Evolutionary conservation across 2,329 filamentous ascomycete genomes (phyloP), one percentile per base, ranked within the genome.

Genomic region (Calonectria pteridis): DNA sequence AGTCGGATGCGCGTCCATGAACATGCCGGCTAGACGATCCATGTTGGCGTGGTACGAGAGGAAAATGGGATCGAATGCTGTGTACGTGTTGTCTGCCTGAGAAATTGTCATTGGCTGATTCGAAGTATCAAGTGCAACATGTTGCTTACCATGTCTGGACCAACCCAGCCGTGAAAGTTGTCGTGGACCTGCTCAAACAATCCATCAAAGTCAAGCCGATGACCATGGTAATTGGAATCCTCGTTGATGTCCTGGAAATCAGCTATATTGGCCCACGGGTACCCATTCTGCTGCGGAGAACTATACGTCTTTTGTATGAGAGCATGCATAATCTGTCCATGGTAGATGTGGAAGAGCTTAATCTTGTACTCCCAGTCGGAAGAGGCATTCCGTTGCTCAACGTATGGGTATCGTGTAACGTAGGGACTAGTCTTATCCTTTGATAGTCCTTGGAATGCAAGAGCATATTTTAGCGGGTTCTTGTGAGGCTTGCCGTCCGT

Each of bases 1-100:
- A 16, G 63, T 49, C 11, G 68, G 68, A 16, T 73, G 63, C 26
- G 53, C 40, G 1, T 71, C 51, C 20, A 73, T 70, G 53, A 67
- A 68, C 3, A 63, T 51, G 23, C 35, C 63, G 6, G 68, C 68
- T 6, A 71, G 16, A 14, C 72, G 72, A 46, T 71, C 72, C 72
- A 73, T 73, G 35, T 73, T 68, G 33, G 72, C 71, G 43, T 73
- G 71, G 46, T 73, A 73, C 7, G 71, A 73, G 43, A 73, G 71
- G n/a, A 73, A 73, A 46, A 73, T 71, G 9, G 68, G 72, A 26
- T 73, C 72, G 26, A 71, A 64, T 16, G 46, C 63, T 7, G 68
- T 71, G 23, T 68, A 68, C 13, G 68, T 64, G 40, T 71, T 71
- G 23, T 73, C 71, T 7, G 71, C 67, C 64, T 72, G n/a, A 20